Percentiles rank a stretch among this genome's conserved stretches.
phyloP scores from a whole-genome alignment of 768 basidiomycete genomes.

The Panellus pusillus region DNA sequence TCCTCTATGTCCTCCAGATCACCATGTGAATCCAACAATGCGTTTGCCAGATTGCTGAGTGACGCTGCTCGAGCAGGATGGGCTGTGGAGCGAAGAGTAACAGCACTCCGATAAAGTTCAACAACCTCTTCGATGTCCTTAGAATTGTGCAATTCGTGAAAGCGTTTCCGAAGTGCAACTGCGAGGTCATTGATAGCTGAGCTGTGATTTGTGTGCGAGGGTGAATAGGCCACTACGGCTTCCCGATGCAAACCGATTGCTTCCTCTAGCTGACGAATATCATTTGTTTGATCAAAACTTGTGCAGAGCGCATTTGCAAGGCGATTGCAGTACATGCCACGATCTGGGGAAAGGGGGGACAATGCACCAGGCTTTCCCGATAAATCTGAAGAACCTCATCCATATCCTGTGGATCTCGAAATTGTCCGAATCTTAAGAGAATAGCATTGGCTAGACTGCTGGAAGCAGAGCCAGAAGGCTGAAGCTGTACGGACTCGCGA shows the following conservation, averaged over 20 bases:
- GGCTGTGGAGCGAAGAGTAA: constrained; percentile 5
- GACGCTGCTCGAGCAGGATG: not conserved
- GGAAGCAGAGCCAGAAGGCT: not conserved
- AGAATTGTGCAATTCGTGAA: not conserved
- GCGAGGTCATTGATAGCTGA: not conserved
- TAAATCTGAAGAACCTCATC: not conserved
- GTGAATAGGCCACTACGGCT: not conserved
- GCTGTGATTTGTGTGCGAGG: not conserved
- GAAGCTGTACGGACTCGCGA: not conserved
- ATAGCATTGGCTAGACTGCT: constrained; percentile 5
- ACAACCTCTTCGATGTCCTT: not conserved
- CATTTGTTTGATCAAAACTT: not conserved
- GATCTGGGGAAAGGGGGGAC: not conserved
- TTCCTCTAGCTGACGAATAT: constrained; percentile 2
- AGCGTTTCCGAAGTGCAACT: not conserved
- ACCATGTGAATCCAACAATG: not conserved
- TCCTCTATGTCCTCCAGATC: constrained; percentile 6
- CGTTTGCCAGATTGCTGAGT: constrained; percentile 1
- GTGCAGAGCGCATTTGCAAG: constrained; percentile 1
- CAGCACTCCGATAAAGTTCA: not conserved
- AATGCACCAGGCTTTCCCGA: not conserved
- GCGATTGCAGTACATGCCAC: constrained; percentile 1
- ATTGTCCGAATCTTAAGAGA: not conserved
- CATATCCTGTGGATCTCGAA: not conserved
- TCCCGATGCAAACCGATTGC: not conserved